Conservation (phyloP, 371 early-diverging fungal species). For the Apophysomyces trapeziformis region DNA sequence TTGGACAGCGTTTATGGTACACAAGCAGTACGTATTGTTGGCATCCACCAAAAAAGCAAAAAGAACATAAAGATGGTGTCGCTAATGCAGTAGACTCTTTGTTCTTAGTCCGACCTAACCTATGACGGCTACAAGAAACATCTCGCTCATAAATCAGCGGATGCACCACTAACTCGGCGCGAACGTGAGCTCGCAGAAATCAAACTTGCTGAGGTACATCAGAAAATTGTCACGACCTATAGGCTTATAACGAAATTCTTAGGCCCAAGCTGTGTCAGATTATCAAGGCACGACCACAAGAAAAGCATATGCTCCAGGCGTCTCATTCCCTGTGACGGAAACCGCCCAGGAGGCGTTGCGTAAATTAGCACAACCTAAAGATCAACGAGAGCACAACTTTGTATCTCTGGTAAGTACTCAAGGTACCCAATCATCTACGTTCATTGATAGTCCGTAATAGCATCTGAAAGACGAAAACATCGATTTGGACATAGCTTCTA, state of each 20-base stretch:
- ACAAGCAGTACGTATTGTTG: slow-evolving; percentile 39
- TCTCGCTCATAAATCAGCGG: slow-evolving; percentile 68
- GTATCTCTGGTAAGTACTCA: slow-evolving; percentile 62
- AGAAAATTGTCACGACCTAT: background rate
- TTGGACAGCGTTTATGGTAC: slow-evolving; percentile 83
- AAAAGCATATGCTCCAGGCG: slow-evolving; percentile 69
- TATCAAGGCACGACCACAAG: slow-evolving; percentile 58
- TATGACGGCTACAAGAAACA: slow-evolving; percentile 80
- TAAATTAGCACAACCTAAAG: slow-evolving; percentile 40
- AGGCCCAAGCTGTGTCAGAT: slow-evolving; percentile 55
- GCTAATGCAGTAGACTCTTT: background rate
- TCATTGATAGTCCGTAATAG: slow-evolving; percentile 22
- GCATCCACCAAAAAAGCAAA: background rate
- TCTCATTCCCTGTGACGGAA: slow-evolving; percentile 61
- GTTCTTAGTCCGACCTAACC: slow-evolving; percentile 60
- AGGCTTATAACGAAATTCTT: background rate
- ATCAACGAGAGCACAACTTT: slow-evolving; percentile 53
- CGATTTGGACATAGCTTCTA: slow-evolving; percentile 50
- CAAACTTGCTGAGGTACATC: slow-evolving; percentile 62
- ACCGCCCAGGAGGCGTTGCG: slow-evolving; percentile 61
- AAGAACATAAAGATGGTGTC: background rate
- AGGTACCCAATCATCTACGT: background rate
- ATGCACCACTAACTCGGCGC: slow-evolving; percentile 81
- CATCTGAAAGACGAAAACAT: slow-evolving; percentile 60
- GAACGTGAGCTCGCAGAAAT: slow-evolving; percentile 79